Percentiles rank a stretch among this genome's conserved stretches.
Conservation (phyloP, 2,329 filamentous ascomycete species). For the Westerdykella ornata region DNA sequence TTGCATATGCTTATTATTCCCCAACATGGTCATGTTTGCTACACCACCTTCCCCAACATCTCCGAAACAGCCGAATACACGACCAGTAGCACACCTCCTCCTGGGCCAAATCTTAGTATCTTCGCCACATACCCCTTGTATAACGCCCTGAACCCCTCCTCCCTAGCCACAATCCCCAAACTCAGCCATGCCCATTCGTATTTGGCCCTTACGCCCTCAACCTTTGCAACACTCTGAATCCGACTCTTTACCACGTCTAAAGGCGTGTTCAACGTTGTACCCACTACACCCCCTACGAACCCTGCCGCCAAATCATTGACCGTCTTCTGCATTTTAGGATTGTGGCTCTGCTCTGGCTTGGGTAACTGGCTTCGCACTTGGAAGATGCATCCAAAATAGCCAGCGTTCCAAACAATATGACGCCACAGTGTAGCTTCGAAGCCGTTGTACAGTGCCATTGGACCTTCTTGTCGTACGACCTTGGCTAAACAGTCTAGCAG, state of each 20-base stretch:
- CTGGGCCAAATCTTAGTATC: constrained; percentile 26
- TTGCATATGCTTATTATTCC: too few relatives aligned
- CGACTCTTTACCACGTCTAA: constrained; percentile 29
- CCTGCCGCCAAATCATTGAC: constrained; percentile 24
- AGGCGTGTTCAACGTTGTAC: constrained; percentile 27
- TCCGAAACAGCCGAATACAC: constrained; percentile 26
- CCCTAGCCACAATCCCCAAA: constrained; percentile 19
- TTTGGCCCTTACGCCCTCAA: constrained; percentile 18
- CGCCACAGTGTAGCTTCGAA: constrained; percentile 29
- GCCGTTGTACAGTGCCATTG: constrained; percentile 24
- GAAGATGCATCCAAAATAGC: constrained; percentile 31
- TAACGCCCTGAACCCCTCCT: constrained; percentile 23
- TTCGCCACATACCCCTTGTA: constrained; percentile 30
- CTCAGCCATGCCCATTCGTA: constrained; percentile 29
- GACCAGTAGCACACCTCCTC: constrained; percentile 25
- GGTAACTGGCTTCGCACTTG: constrained; percentile 23
- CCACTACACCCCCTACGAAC: constrained; percentile 26
- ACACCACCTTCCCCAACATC: constrained; percentile 13
- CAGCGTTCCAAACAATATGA: constrained; percentile 30
- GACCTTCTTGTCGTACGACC: constrained; percentile 22
- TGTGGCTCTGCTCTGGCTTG: constrained; percentile 8
- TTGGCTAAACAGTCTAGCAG: constrained; percentile 24
- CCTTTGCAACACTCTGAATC: constrained; percentile 28
- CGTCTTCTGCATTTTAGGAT: constrained; percentile 20
- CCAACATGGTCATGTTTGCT: neutral